Evolutionary conservation across 441 rosid species (phyloP).

Genomic region (Corymbia calophylla): DNA sequence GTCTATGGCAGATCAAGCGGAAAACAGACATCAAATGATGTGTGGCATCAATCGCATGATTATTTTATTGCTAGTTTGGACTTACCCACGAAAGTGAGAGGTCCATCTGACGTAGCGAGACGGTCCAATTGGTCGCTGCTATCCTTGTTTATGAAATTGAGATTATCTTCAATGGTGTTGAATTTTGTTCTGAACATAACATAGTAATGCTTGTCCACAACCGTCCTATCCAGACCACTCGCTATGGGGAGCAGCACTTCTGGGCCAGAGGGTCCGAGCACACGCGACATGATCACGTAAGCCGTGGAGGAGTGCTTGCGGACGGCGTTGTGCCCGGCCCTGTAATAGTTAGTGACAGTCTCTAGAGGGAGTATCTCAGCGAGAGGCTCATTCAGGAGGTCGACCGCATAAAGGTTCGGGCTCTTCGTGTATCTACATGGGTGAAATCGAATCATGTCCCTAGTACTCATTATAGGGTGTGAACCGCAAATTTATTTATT

Average conservation of each 20-base stretch:
- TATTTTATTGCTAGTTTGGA: neutral
- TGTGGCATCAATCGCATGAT: neutral
- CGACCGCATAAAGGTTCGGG: slow-evolving; percentile 38
- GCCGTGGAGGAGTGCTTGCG: slow-evolving; percentile 32
- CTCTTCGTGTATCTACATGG: slow-evolving; percentile 22
- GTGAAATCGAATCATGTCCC: neutral
- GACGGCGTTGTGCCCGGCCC: slow-evolving; percentile 37
- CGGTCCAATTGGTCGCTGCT: slow-evolving; percentile 14
- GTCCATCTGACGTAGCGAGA: slow-evolving; percentile 29
- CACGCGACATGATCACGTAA: slow-evolving; percentile 41
- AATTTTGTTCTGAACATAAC: slow-evolving; percentile 17
- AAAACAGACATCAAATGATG: neutral
- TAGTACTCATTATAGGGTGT: neutral
- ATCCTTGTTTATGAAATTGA: slow-evolving; percentile 23
- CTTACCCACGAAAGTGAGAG: slow-evolving; percentile 42
- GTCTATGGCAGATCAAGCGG: neutral
- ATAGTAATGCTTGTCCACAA: slow-evolving; percentile 46
- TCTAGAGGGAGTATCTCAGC: slow-evolving; percentile 28
- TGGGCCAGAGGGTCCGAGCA: slow-evolving; percentile 22
- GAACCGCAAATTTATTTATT: neutral
- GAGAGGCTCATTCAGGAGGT: slow-evolving; percentile 46
- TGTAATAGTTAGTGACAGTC: slow-evolving; percentile 22
- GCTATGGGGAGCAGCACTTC: slow-evolving; percentile 35
- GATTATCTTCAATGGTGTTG: slow-evolving; percentile 25
- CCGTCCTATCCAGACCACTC: slow-evolving; percentile 17